phyloP scores from a whole-genome alignment of 2,329 filamentous ascomycete genomes.

The Beauveria scarabaeidicola region DNA sequence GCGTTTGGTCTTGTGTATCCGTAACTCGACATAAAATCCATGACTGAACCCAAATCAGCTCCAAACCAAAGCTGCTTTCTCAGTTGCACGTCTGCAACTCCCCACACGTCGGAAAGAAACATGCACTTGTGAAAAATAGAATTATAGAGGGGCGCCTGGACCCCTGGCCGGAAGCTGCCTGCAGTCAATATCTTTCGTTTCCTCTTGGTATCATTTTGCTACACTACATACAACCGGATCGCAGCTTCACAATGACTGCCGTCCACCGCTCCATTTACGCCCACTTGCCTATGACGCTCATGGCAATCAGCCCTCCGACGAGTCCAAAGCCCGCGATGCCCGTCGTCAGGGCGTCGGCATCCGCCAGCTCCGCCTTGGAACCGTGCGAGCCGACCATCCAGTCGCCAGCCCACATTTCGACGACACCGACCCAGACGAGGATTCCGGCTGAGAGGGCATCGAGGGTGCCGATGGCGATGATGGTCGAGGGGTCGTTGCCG shows the following conservation, averaged over 20 bases:
- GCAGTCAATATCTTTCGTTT: neutral
- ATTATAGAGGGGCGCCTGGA: no score
- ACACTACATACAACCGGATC: neutral
- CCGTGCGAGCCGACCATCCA: slow-evolving; percentile 49
- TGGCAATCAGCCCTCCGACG: slow-evolving; percentile 54
- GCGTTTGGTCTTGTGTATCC: no score
- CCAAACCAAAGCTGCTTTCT: no score
- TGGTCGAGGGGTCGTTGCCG: slow-evolving; percentile 59
- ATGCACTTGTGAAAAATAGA: no score
- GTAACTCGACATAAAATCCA: no score
- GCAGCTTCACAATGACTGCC: slow-evolving; percentile 1
- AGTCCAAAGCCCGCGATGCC: slow-evolving; percentile 43
- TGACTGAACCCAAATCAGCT: no score
- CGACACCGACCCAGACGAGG: slow-evolving; percentile 68
- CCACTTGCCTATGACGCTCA: slow-evolving; percentile 71
- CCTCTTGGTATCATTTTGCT: neutral
- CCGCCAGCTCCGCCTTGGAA: slow-evolving; percentile 39
- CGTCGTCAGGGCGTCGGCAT: slow-evolving; percentile 41
- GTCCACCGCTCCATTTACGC: slow-evolving; percentile 34
- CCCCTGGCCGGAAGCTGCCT: neutral
- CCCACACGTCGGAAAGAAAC: no score
- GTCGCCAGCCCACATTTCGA: slow-evolving; percentile 72
- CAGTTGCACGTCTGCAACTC: no score
- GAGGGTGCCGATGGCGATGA: slow-evolving; percentile 64
- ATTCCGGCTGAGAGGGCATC: slow-evolving; percentile 69